Evolutionary conservation across 176 grass and related monocot genomes (phyloP).

Genomic region (Thinopyrum elongatum): DNA sequence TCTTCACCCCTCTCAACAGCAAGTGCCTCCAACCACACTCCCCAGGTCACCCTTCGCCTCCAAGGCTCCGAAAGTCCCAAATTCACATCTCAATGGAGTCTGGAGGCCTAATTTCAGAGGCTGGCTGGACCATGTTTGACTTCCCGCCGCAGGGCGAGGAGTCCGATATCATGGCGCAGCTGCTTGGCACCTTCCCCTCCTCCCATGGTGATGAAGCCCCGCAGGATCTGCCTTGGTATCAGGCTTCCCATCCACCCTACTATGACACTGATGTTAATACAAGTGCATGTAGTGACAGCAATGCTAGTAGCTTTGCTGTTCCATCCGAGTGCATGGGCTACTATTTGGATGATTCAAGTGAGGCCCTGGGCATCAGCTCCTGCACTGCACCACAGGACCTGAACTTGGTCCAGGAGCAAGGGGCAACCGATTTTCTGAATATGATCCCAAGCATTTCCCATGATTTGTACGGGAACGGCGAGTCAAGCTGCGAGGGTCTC

Average conservation of each 20-base stretch:
- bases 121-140: slow-evolving; percentile 51
- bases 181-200: slow-evolving; percentile 39
- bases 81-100: slow-evolving; percentile 58
- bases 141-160: slow-evolving; percentile 36
- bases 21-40: slow-evolving; percentile 31
- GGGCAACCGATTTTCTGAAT: slow-evolving; percentile 23
- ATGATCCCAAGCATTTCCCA: slow-evolving; percentile 2
- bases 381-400: not conserved
- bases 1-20: slow-evolving; percentile 38
- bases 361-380: slow-evolving; percentile 31
- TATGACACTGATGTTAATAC: slow-evolving; percentile 15
- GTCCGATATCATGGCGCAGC: slow-evolving; percentile 54
- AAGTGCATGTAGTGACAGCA: slow-evolving; percentile 32
- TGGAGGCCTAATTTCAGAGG: slow-evolving; percentile 40
- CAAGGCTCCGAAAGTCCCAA: not conserved
- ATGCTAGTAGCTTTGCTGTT: slow-evolving; percentile 18
- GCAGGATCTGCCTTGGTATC: slow-evolving; percentile 48
- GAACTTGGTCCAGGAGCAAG: slow-evolving; percentile 34
- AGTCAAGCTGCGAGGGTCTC: slow-evolving; percentile 18
- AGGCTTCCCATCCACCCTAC: slow-evolving; percentile 35
- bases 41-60: slow-evolving; percentile 24
- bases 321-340: slow-evolving; percentile 36
- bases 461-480: not conserved
- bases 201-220: slow-evolving; percentile 30
- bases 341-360: slow-evolving; percentile 45